phyloP scores from a whole-genome alignment of 2,329 filamentous ascomycete genomes.

The Talaromyces sp. region DNA sequence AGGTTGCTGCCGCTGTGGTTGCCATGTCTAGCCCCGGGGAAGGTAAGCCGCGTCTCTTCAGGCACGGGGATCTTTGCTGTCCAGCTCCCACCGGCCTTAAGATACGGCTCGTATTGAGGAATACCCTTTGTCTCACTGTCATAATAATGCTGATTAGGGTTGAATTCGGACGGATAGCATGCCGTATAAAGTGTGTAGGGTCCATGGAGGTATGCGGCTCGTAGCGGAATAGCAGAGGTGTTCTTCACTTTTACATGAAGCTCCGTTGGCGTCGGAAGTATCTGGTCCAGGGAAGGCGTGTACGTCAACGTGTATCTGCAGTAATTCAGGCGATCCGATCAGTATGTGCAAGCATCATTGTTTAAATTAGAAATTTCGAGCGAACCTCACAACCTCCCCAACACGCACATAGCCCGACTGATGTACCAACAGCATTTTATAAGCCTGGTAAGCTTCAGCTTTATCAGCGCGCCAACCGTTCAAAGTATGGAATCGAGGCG shows the following conservation, averaged over 20 bases:
- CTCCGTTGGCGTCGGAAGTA: slow-evolving; percentile 76
- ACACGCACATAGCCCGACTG: slow-evolving; percentile 90
- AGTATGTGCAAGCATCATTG: background rate
- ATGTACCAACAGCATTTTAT: slow-evolving; percentile 79
- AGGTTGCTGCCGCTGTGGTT: slow-evolving; percentile 27
- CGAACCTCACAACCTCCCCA: slow-evolving; percentile 84
- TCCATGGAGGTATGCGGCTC: slow-evolving; percentile 93
- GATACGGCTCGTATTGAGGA: slow-evolving; percentile 91
- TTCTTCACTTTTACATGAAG: slow-evolving; percentile 89
- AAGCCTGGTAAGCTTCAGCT: slow-evolving; percentile 23
- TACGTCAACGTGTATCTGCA: slow-evolving; percentile 78
- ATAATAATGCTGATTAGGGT: slow-evolving; percentile 75
- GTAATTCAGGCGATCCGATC: background rate
- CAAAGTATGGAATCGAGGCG: slow-evolving; percentile 31
- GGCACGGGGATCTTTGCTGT: slow-evolving; percentile 76
- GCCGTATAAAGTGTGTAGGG: slow-evolving; percentile 88
- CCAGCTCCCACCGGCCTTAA: slow-evolving; percentile 91
- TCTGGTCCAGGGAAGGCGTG: slow-evolving; percentile 81
- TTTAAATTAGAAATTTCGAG: background rate
- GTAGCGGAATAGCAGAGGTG: slow-evolving; percentile 81
- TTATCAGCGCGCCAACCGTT: slow-evolving; percentile 34
- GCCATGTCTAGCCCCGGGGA: slow-evolving; percentile 31
- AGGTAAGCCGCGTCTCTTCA: slow-evolving; percentile 63
- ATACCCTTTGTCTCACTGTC: slow-evolving; percentile 68
- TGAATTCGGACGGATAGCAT: slow-evolving; percentile 77